A percentile compares a stretch with the other conserved stretches of the same genome.
phyloP scores from a whole-genome alignment of 75 land plant genomes.

The Cunninghamia lanceolata region DNA sequence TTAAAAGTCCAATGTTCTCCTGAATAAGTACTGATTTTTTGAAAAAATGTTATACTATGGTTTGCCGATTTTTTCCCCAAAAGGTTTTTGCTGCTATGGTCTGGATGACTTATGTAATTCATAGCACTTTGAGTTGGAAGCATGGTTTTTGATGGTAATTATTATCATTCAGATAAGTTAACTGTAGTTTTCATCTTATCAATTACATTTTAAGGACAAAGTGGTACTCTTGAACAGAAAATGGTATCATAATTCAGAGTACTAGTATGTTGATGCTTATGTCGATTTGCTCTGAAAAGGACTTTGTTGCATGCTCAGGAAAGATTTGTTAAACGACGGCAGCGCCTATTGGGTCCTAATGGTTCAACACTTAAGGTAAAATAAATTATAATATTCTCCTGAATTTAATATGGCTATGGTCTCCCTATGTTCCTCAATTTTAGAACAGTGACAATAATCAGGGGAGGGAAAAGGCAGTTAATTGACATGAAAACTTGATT shows the following conservation, averaged over 20 bases:
- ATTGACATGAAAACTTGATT: neutral
- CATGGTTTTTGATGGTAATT: neutral
- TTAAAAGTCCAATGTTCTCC: too few species aligned
- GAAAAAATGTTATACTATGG: too few species aligned
- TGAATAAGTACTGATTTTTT: too few species aligned
- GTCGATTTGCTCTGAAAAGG: neutral
- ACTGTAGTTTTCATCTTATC: neutral
- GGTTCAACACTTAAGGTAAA: constrained; percentile 83
- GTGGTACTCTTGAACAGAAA: neutral
- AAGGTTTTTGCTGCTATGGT: too few species aligned
- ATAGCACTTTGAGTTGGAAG: neutral
- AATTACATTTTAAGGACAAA: neutral
- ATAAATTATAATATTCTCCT: neutral
- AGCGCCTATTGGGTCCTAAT: constrained; percentile 87
- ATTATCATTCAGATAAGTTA: neutral
- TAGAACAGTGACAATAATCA: neutral
- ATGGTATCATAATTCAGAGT: neutral
- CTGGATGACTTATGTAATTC: neutral
- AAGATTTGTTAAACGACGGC: constrained; percentile 88
- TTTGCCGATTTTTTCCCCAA: too few species aligned
- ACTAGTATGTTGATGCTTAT: neutral
- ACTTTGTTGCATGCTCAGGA: constrained; percentile 48
- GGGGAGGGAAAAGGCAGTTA: neutral
- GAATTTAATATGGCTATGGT: neutral
- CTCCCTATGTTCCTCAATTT: neutral